Evolutionary conservation across 2,329 filamentous ascomycete genomes (phyloP).

Genomic region (Fusarium tanahbumbuense): DNA sequence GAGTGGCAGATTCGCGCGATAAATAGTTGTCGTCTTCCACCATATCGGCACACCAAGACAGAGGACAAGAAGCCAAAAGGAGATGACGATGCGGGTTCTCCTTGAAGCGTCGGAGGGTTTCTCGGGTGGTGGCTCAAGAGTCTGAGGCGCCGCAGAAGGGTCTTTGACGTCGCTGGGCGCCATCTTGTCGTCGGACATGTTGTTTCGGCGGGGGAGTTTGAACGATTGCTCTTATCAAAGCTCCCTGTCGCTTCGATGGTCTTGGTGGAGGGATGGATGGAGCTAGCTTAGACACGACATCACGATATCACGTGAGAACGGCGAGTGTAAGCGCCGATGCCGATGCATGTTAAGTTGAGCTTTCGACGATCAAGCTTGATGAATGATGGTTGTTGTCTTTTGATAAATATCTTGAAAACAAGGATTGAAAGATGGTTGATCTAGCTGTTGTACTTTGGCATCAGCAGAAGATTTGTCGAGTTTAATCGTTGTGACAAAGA

Average conservation of each 20-base stretch:
- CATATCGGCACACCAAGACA: constrained; percentile 90
- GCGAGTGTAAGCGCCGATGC: constrained; percentile 31
- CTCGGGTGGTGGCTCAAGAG: constrained; percentile 76
- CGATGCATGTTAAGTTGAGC: constrained; percentile 11
- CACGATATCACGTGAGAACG: constrained; percentile 46
- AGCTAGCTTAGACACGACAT: constrained; percentile 44
- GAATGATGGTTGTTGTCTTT: background rate
- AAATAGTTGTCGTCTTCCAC: constrained; percentile 95
- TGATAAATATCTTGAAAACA: background rate
- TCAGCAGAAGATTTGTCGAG: background rate
- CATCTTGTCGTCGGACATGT: constrained; percentile 34
- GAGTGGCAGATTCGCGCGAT: constrained; percentile 85
- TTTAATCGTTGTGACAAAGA: background rate
- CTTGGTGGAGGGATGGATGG: constrained; percentile 28
- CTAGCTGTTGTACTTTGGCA: background rate
- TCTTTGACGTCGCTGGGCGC: constrained; percentile 40
- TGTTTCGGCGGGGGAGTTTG: constrained; percentile 18
- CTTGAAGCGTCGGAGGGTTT: constrained; percentile 74
- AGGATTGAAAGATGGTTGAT: fast-evolving
- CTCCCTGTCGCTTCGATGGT: constrained; percentile 13
- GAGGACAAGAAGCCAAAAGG: constrained; percentile 91
- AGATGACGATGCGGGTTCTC: constrained; percentile 80
- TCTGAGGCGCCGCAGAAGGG: constrained; percentile 29
- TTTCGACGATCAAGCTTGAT: background rate
- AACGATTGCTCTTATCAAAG: constrained; percentile 26